phyloP scores from a whole-genome alignment of 305 asterid genomes.

The Plantago coronopus region DNA sequence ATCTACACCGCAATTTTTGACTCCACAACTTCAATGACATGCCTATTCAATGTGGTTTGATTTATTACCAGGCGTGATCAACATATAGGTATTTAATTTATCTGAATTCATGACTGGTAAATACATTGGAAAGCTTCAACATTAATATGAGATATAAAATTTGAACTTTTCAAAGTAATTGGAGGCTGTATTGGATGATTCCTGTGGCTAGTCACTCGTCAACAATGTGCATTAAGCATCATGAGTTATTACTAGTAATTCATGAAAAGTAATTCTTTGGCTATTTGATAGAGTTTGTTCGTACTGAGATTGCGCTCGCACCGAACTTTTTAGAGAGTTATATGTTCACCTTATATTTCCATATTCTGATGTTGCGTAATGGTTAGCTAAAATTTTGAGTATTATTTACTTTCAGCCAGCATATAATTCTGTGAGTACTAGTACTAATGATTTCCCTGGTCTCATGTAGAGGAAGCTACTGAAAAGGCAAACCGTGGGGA shows the following conservation, averaged over 20 bases:
- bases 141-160: background rate
- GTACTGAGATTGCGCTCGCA: background rate
- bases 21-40: conserved; percentile 16
- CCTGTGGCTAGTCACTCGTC: background rate
- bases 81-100: too few species aligned
- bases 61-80: conserved; percentile 7
- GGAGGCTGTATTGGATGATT: conserved; percentile 5
- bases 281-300: background rate
- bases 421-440: conserved; percentile 3
- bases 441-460: conserved; percentile 10
- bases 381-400: conserved; percentile 2
- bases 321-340: background rate
- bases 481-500: conserved; percentile 35
- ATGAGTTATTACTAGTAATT: background rate
- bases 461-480: conserved; percentile 44
- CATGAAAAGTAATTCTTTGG: background rate
- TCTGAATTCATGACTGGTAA: too few species aligned
- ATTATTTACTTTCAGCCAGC: conserved; percentile 6
- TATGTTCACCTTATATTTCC: conserved; percentile 15
- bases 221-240: background rate
- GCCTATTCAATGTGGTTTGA: conserved; percentile 21
- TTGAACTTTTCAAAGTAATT: conserved; percentile 1
- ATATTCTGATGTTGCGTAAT: conserved; percentile 9
- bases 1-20: conserved; percentile 16
- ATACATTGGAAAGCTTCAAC: background rate